Base-by-base conservation (phyloP, 805 yeast species). In the Spathaspora gorwiae region DNA sequence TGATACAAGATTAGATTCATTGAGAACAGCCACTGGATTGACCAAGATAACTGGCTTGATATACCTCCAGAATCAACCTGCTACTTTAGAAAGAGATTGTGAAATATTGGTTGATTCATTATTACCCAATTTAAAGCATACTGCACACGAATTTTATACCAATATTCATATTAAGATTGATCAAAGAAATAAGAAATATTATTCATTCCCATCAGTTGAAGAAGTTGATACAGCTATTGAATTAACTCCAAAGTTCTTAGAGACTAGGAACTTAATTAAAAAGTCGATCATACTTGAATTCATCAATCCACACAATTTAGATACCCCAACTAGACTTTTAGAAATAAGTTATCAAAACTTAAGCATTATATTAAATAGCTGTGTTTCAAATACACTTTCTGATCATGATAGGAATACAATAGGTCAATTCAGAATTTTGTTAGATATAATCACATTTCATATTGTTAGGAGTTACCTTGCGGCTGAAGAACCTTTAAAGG, bases 371-470 rank as follows among this genome's bases (percentile, higher is more conserved):
- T 34, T 65, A n/a, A 40, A 37, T 26, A 15, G 12, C 7, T 39
- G 33, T 9, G 26, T 9, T 27, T 13, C 14, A 10, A 39, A 40
- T 10, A 31, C 60, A 2, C 10, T 32, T 29, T 54, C 65, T 2
- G 45, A 47, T 2, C 73, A 68, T 47, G 75, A 71, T 47, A 26
- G 42, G 5, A 48, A 47, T 14, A 46, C 71, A 9, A 63, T 62
- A 39, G 31, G 8, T 5, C 70, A 67, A 40, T 55, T 75, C 33
- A 59, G 87, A 37, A 55, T 57, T 8, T 60, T 84, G 39, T 59
- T 85, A 6, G 95, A 88, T 55, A 59, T 79, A 4, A 55, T 78
- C 6, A 82, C 84, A 0, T 70, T 84, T 42, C 86, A 84, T 53
- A 80, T 87, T 8, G 77, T 79, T 7, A 73, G 85, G 49, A 68